Percentiles rank a stretch among this genome's conserved stretches.
phyloP scores from a whole-genome alignment of 768 basidiomycete genomes.

The Lactarius vividus region DNA sequence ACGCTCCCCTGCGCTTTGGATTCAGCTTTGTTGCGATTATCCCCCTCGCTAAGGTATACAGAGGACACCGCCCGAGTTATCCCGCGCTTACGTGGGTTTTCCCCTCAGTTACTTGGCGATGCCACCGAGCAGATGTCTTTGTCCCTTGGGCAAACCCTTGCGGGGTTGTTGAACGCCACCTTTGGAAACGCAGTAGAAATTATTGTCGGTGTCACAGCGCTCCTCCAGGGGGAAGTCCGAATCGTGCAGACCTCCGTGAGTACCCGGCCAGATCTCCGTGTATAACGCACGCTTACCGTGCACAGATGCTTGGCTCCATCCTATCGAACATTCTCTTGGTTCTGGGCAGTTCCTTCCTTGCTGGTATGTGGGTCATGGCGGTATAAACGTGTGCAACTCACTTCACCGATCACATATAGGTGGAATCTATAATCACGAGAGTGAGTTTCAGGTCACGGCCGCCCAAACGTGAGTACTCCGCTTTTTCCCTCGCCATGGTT shows the following conservation, averaged over 20 bases:
- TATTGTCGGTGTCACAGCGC: slow-evolving; percentile 83
- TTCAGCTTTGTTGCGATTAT: slow-evolving; percentile 83
- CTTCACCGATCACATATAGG: slow-evolving; percentile 42
- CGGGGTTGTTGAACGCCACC: slow-evolving; percentile 82
- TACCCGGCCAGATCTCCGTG: slow-evolving; percentile 5
- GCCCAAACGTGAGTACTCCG: slow-evolving; percentile 71
- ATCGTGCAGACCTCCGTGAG: slow-evolving; percentile 89
- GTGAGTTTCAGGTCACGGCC: slow-evolving; percentile 75
- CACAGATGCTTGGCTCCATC: slow-evolving; percentile 85
- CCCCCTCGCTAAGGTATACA: slow-evolving; percentile 76
- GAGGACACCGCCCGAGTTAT: neutral
- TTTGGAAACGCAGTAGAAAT: slow-evolving; percentile 87
- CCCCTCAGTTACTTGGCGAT: slow-evolving; percentile 63
- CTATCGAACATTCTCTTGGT: slow-evolving; percentile 89
- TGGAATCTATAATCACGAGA: slow-evolving; percentile 63
- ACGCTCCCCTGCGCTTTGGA: slow-evolving; percentile 67
- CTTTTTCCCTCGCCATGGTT: neutral
- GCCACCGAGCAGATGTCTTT: slow-evolving; percentile 80
- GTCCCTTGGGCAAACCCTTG: slow-evolving; percentile 78
- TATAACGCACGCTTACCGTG: slow-evolving; percentile 10
- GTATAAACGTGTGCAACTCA: slow-evolving; percentile 4
- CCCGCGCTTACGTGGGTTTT: neutral
- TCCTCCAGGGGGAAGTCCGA: slow-evolving; percentile 68
- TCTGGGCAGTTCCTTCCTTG: slow-evolving; percentile 87
- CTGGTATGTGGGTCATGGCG: slow-evolving; percentile 44